A percentile compares a stretch with the other conserved stretches of the same genome.
Evolutionary conservation across 208 protist species (phyloP).

Genomic region (Acanthamoeba culbertsoni): DNA sequence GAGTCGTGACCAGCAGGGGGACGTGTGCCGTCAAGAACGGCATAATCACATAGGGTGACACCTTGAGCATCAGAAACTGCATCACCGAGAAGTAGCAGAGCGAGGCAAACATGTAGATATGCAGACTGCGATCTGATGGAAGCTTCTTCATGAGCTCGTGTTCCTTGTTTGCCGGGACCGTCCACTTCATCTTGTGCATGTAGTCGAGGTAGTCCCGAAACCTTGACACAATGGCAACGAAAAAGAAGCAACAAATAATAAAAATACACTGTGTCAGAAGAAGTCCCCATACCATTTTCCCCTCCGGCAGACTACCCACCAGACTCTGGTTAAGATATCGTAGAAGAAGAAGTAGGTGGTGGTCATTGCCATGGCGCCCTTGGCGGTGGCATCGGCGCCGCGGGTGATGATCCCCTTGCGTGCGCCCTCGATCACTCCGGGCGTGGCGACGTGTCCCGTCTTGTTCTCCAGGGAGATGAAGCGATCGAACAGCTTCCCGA

Average conservation of each 20-base stretch:
- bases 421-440: neutral
- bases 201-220: neutral
- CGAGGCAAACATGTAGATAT: neutral
- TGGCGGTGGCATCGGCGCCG: neutral
- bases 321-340: neutral
- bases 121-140: neutral
- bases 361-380: conserved; percentile 1
- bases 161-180: neutral
- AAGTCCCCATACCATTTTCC: neutral
- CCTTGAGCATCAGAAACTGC: conserved; percentile 40
- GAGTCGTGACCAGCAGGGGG: neutral
- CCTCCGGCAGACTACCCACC: neutral
- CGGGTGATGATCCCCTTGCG: conserved; percentile 22
- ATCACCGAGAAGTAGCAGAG: conserved; percentile 5
- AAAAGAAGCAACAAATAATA: too few relatives aligned
- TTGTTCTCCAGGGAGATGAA: conserved; percentile 16
- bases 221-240: too few relatives aligned
- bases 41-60: conserved; percentile 18
- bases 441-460: neutral
- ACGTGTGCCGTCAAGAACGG: neutral
- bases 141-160: neutral
- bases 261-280: neutral
- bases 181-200: conserved; percentile 39
- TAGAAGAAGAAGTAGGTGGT: conserved; percentile 53
- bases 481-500: conserved; percentile 8